Evolutionary conservation across 768 basidiomycete species (phyloP).

Genomic region (Xerocomellus amylosporus): DNA sequence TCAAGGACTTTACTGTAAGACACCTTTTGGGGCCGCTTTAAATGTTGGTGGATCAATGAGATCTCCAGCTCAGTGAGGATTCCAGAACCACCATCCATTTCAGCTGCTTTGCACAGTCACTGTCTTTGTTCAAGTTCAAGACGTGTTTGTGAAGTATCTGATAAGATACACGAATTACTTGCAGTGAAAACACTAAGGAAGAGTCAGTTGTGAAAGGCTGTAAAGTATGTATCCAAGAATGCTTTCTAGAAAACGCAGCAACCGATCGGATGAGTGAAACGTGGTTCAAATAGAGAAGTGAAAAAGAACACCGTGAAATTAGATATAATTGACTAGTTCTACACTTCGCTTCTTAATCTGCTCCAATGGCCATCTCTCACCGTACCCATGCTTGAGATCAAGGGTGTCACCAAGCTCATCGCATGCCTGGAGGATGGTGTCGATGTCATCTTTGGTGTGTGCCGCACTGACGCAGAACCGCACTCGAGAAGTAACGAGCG

Average conservation of each 20-base stretch:
- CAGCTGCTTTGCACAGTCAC: too few relatives aligned
- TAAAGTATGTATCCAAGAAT: constrained; percentile 27
- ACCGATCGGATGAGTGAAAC: background rate
- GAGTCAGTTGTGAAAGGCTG: constrained; percentile 12
- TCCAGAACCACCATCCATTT: too few relatives aligned
- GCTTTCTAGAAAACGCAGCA: too few relatives aligned
- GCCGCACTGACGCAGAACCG: constrained; percentile 93
- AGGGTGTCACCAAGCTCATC: constrained; percentile 90
- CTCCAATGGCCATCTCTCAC: constrained; percentile 77
- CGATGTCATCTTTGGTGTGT: constrained; percentile 97
- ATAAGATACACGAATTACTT: constrained; percentile 28
- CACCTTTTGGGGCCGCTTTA: too few relatives aligned
- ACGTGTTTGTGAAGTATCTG: constrained; percentile 10
- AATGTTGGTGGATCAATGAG: too few relatives aligned
- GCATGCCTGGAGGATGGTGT: constrained; percentile 77
- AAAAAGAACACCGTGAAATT: background rate
- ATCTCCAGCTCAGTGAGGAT: too few relatives aligned
- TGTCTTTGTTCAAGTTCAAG: background rate
- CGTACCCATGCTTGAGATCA: constrained; percentile 79
- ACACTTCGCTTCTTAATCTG: constrained; percentile 67
- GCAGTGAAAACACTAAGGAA: constrained; percentile 17
- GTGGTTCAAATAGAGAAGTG: background rate
- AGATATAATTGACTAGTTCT: constrained; percentile 58
- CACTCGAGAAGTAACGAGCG: constrained; percentile 82
- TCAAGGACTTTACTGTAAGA: too few relatives aligned